These are phyloP conservation scores for Talaromyces sp. DNA, from an alignment of 2,329 filamentous ascomycete species.

Conservation along the genomic window DNA sequence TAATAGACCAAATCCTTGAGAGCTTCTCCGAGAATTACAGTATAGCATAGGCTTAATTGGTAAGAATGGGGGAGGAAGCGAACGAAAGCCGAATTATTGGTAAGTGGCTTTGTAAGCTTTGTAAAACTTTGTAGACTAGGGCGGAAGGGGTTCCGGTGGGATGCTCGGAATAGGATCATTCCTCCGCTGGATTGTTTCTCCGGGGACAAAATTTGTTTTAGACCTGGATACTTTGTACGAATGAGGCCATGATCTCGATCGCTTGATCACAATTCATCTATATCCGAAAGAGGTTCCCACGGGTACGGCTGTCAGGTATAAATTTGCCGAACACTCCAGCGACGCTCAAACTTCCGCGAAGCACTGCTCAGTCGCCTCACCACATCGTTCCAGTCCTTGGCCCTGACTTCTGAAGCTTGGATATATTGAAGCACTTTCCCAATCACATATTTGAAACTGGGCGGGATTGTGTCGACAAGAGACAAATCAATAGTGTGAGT, in stretches of 20 bases:
- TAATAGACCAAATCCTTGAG: not conserved
- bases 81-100: not conserved
- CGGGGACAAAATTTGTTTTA: too few species aligned
- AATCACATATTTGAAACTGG: not conserved
- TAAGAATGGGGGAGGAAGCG: not conserved
- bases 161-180: not conserved
- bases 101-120: slow-evolving; percentile 1
- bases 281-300: too few species aligned
- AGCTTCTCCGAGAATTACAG: not conserved
- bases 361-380: not conserved
- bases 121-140: not conserved
- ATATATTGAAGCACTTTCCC: not conserved
- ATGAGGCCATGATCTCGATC: too few species aligned
- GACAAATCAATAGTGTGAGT: not conserved
- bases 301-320: too few species aligned
- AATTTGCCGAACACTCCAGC: not conserved
- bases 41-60: not conserved
- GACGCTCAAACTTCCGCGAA: not conserved
- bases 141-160: not conserved
- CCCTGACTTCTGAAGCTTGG: not conserved
- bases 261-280: not conserved
- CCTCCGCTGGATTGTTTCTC: not conserved
- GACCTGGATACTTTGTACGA: too few species aligned
- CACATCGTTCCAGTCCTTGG: not conserved
- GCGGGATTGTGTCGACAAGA: slow-evolving; percentile 7